These are phyloP conservation scores for Lipomyces japonicus DNA, from an alignment of 805 yeast species.

Conservation along the genomic window DNA sequence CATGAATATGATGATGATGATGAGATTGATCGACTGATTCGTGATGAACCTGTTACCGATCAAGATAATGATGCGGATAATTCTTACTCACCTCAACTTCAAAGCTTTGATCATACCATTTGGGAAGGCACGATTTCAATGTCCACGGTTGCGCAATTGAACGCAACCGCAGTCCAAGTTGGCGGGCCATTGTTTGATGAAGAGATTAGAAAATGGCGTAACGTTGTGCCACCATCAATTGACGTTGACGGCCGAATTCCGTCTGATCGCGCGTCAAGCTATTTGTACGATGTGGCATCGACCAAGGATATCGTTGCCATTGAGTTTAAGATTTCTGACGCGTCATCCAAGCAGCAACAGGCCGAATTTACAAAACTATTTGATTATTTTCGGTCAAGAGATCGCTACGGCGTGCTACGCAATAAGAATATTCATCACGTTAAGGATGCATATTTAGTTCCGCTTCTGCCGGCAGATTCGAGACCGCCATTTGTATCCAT, in stretches of 20 bases:
- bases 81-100: constrained; percentile 17
- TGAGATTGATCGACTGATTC: constrained; percentile 26
- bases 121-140: constrained; percentile 52
- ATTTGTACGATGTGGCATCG: constrained; percentile 45
- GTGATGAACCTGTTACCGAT: constrained; percentile 24
- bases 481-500: constrained; percentile 28
- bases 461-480: constrained; percentile 35
- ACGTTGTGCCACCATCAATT: constrained; percentile 34
- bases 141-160: constrained; percentile 49
- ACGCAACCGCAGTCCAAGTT: constrained; percentile 42
- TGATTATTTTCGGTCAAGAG: constrained; percentile 46
- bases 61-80: constrained; percentile 21
- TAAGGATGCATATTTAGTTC: constrained; percentile 61
- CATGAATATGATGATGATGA: constrained; percentile 14
- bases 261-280: constrained; percentile 50
- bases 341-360: constrained; percentile 26
- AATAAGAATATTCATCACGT: constrained; percentile 45
- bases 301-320: constrained; percentile 55
- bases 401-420: constrained; percentile 59
- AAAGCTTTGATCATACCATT: constrained; percentile 30
- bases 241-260: constrained; percentile 64
- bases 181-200: constrained; percentile 33
- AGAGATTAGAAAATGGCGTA: constrained; percentile 24
- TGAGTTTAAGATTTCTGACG: constrained; percentile 36
- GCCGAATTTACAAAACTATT: constrained; percentile 38